A percentile compares a stretch with the other conserved stretches of the same genome.
Evolutionary conservation across 2,329 filamentous ascomycete genomes (phyloP).

Genomic region (Clarireedia paspali): DNA sequence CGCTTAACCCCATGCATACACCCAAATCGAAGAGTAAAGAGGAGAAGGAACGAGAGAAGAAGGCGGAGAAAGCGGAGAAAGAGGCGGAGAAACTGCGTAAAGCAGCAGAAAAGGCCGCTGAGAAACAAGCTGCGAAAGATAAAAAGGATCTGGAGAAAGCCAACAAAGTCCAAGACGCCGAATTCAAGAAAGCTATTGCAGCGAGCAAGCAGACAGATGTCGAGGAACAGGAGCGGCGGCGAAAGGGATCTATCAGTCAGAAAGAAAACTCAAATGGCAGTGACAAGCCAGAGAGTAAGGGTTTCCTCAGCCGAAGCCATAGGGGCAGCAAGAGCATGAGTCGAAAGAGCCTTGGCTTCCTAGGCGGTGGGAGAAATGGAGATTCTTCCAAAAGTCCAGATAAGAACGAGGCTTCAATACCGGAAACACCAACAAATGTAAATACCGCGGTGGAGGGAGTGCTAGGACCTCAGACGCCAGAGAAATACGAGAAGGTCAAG

Average conservation of each 20-base stretch:
- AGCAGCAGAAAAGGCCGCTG: constrained; percentile 32
- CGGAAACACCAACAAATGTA: background rate
- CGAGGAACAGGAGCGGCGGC: background rate
- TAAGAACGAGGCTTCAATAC: constrained; percentile 7
- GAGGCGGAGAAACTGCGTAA: constrained; percentile 39
- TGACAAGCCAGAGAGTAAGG: constrained; percentile 20
- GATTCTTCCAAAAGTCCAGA: constrained; percentile 32
- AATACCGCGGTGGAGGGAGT: constrained; percentile 23
- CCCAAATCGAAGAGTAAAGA: constrained; percentile 43
- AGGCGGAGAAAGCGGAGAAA: constrained; percentile 50
- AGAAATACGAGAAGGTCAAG: constrained; percentile 40
- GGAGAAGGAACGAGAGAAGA: constrained; percentile 60
- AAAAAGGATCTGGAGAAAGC: constrained; percentile 4
- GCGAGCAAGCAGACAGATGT: constrained; percentile 3
- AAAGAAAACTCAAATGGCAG: constrained; percentile 10
- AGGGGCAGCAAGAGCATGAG: constrained; percentile 71
- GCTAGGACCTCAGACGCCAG: constrained; percentile 22
- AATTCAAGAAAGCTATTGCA: constrained; percentile 1
- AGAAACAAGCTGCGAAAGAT: constrained; percentile 29
- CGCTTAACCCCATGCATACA: constrained; percentile 19
- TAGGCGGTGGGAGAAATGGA: constrained; percentile 34
- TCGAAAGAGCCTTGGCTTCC: constrained; percentile 64
- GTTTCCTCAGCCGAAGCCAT: constrained; percentile 49
- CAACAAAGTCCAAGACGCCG: constrained; percentile 2
- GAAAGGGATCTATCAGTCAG: constrained; percentile 1